Percentiles rank a stretch among this genome's conserved stretches.
Conservation (phyloP, 805 yeast species). For the Kodamaea leandrae region DNA sequence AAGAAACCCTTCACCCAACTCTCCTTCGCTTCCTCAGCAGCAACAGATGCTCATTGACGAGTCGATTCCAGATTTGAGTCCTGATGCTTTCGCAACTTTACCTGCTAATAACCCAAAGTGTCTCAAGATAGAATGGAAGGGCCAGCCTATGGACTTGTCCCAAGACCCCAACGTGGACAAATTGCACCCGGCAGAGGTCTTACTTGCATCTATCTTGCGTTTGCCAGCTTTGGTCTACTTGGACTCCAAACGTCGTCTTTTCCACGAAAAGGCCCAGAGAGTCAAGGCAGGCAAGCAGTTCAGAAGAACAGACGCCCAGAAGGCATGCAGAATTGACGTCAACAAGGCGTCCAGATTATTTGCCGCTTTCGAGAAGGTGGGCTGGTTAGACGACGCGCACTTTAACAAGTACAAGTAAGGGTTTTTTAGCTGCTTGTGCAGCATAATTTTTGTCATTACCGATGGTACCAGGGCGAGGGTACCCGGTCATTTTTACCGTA, state of each 20-base stretch:
- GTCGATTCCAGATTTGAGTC: slow-evolving; percentile 79
- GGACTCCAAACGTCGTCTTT: slow-evolving; percentile 66
- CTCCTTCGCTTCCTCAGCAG: slow-evolving; percentile 36
- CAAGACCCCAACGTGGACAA: slow-evolving; percentile 68
- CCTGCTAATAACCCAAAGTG: slow-evolving; percentile 67
- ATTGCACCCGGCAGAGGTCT: slow-evolving; percentile 89
- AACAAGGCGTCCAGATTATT: slow-evolving; percentile 90
- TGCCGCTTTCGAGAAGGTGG: slow-evolving; percentile 87
- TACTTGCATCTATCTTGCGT: slow-evolving; percentile 83
- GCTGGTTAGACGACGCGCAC: slow-evolving; percentile 81
- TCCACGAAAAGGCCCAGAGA: slow-evolving; percentile 83
- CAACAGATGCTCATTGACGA: slow-evolving; percentile 61
- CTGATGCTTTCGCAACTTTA: slow-evolving; percentile 53
- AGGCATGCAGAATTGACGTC: slow-evolving; percentile 95
- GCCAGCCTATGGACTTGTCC: slow-evolving; percentile 90
- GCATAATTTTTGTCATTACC: too few species aligned
- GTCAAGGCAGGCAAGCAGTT: slow-evolving; percentile 69
- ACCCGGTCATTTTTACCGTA: too few species aligned
- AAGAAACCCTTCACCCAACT: slow-evolving; percentile 25
- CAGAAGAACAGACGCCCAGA: slow-evolving; percentile 96
- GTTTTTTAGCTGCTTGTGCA: too few species aligned
- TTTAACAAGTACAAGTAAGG: slow-evolving; percentile 45
- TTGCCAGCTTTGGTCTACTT: slow-evolving; percentile 83
- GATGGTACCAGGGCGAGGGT: too few species aligned
- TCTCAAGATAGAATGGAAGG: slow-evolving; percentile 94